Percentiles rank a stretch among this genome's conserved stretches.
These are phyloP conservation scores for Aspergillus cejpii DNA, from an alignment of 2,329 filamentous ascomycete genomes.

Conservation along the genomic window DNA sequence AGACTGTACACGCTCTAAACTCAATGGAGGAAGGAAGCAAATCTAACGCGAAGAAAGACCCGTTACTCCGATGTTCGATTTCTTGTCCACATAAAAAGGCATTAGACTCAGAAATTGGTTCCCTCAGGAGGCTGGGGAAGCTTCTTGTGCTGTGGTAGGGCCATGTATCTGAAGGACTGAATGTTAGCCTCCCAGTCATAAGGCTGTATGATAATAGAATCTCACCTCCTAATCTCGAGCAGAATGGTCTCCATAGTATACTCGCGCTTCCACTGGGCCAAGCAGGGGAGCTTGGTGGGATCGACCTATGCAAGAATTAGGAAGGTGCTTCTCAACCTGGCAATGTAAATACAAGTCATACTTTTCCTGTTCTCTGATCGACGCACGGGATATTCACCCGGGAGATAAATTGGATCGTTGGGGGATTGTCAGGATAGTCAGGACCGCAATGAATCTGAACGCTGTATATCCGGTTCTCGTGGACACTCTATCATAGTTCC, in stretches of 20 bases:
- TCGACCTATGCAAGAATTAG: conserved; percentile 56
- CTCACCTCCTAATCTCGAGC: conserved; percentile 73
- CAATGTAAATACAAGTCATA: conserved; percentile 30
- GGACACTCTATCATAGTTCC: conserved; percentile 61
- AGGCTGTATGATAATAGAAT: conserved; percentile 10
- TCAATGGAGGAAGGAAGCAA: conserved; percentile 17
- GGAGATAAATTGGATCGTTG: conserved; percentile 84
- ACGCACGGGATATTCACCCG: conserved; percentile 97
- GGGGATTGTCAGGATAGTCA: conserved; percentile 81
- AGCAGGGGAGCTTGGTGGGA: conserved; percentile 71
- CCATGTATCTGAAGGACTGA: conserved; percentile 70
- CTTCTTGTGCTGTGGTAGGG: conserved; percentile 85
- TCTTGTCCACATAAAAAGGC: conserved; percentile 18
- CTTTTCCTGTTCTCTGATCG: conserved; percentile 67
- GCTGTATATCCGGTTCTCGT: conserved; percentile 98
- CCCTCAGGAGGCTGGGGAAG: conserved; percentile 89
- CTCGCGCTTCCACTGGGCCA: conserved; percentile 84
- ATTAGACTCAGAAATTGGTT: conserved; percentile 48
- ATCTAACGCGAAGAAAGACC: conserved; percentile 22
- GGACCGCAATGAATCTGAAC: conserved; percentile 92
- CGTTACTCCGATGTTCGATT: conserved; percentile 26
- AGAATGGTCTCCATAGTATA: conserved; percentile 94
- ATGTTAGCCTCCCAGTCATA: conserved; percentile 22
- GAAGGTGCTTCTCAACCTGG: not conserved
- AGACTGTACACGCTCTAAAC: conserved; percentile 34